Conservation (phyloP, 164 flowering plant species). For the Malania oleifera region DNA sequence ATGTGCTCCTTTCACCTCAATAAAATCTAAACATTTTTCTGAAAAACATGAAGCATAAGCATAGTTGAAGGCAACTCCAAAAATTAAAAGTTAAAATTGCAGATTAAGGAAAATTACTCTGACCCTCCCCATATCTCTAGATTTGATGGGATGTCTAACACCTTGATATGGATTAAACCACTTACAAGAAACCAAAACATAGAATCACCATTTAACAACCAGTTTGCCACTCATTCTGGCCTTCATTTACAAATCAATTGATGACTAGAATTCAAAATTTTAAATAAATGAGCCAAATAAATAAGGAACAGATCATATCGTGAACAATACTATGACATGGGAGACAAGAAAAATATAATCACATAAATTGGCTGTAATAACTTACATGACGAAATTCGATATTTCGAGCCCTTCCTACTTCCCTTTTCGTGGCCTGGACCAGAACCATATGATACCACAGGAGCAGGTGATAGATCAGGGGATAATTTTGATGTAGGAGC, state of each 20-base stretch:
- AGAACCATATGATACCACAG: constrained; percentile 25
- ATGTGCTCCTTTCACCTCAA: no score
- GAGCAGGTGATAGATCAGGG: constrained; percentile 34
- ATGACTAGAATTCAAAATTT: neutral
- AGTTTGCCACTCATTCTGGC: neutral
- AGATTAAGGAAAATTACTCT: no score
- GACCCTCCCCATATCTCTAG: no score
- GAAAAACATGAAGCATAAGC: neutral
- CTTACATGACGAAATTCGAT: constrained; percentile 47
- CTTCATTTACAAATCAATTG: neutral
- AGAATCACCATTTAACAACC: neutral
- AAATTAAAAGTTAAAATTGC: no score
- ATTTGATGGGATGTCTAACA: no score
- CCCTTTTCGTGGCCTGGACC: constrained; percentile 16
- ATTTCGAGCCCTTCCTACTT: constrained; percentile 13
- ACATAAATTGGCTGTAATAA: constrained; percentile 5
- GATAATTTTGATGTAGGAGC: constrained; percentile 15
- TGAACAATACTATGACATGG: neutral
- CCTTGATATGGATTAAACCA: neutral
- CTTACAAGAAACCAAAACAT: neutral
- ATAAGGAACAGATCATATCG: neutral
- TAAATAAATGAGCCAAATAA: neutral
- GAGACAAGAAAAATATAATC: neutral
- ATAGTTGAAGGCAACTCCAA: neutral
- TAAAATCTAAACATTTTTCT: no score